These are phyloP conservation scores for Lasiodiplodia citricola DNA, from an alignment of 2,329 filamentous ascomycete genomes.

Conservation along the genomic window DNA sequence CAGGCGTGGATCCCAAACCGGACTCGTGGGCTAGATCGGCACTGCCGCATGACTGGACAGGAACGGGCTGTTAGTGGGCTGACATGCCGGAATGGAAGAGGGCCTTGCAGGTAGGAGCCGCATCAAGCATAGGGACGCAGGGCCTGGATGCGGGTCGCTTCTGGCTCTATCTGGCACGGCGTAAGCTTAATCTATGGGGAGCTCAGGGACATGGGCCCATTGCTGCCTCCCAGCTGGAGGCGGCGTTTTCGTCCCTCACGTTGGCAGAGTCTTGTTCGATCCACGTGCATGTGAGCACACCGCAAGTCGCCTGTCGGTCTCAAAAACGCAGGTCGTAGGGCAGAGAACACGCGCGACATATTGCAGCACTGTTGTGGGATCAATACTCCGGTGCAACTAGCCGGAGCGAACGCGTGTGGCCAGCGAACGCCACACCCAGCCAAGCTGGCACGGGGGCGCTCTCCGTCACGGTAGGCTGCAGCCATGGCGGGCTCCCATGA, in stretches of 20 bases:
- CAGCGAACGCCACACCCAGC: neutral
- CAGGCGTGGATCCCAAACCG: neutral
- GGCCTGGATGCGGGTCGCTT: neutral
- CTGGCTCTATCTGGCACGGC: constrained; percentile 2
- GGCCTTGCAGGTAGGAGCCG: constrained; percentile 14
- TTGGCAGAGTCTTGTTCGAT: neutral
- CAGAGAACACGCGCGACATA: neutral
- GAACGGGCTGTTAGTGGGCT: neutral
- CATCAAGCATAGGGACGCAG: constrained; percentile 6
- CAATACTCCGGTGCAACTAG: constrained; percentile 20
- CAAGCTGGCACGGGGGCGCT: neutral
- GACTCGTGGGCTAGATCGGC: neutral
- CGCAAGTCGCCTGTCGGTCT: constrained; percentile 9
- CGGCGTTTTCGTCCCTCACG: neutral
- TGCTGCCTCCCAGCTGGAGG: neutral
- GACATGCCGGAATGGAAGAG: neutral
- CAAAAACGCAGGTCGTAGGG: constrained; percentile 2
- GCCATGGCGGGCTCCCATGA: neutral
- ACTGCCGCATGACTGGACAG: neutral
- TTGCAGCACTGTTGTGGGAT: constrained; percentile 11
- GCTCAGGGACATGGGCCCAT: neutral
- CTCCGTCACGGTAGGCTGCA: neutral
- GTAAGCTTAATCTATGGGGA: neutral
- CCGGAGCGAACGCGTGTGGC: neutral
- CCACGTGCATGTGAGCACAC: constrained; percentile 16